Conservation (phyloP, 768 basidiomycete genomes). For the Suillus subaureus region DNA sequence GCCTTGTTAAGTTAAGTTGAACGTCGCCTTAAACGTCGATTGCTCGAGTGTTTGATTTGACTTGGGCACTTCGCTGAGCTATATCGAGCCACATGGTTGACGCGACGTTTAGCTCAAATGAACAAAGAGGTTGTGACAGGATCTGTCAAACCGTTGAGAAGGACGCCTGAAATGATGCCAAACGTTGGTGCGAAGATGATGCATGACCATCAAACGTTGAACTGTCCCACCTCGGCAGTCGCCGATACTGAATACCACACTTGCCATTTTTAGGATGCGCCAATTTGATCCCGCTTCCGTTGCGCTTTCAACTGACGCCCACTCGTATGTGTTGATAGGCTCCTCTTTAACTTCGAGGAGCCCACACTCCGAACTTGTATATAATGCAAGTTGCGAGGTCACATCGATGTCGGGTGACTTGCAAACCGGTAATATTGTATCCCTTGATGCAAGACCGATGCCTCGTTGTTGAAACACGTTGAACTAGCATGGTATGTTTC, state of each 20-base stretch:
- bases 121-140: neutral
- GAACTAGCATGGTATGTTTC: neutral
- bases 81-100: neutral
- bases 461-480: slow-evolving; percentile 3
- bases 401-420: neutral
- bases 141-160: neutral
- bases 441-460: neutral
- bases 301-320: neutral
- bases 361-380: neutral
- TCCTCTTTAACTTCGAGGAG: neutral
- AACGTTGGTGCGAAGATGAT: neutral
- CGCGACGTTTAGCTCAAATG: neutral
- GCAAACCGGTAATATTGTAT: neutral
- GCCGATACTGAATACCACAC: slow-evolving; percentile 6
- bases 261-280: slow-evolving; percentile 1
- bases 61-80: neutral
- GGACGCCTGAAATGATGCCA: neutral
- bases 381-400: neutral
- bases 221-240: neutral
- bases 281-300: neutral
- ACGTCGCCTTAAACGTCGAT: neutral
- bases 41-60: neutral
- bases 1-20: neutral
- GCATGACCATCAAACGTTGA: too few relatives aligned
- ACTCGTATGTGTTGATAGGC: neutral